Base-by-base conservation (phyloP, 768 basidiomycete genomes). In the Lentinula guzmanii region DNA sequence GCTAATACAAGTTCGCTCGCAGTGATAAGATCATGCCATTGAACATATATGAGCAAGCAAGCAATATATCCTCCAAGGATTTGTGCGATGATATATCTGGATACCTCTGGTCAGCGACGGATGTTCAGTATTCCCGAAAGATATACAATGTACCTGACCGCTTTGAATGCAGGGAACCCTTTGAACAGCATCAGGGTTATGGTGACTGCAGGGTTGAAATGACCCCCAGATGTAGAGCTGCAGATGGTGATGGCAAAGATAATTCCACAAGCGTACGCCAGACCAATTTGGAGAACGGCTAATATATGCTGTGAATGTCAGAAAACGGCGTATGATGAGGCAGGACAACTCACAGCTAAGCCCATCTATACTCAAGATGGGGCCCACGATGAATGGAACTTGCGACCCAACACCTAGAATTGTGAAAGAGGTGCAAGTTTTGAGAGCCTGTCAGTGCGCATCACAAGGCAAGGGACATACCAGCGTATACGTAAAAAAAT, bases 141-240 rank as follows among this genome's bases (percentile, higher is more conserved):
- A 48, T 10, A 48, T 10, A 8, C 21, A 43, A 24, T 74, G 61
- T 43, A 86, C 86, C 82, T 73, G 31, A 72, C 51, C 3, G 80
- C 86, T 61, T 85, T 88, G 50, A 68, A 57, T 11, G 70, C 58
- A 1, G 87, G 84, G 70, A 87, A 85, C 0, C 79, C 79, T 62
- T 74, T 82, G 75, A 83, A 82, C 13, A 87, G 9, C 16, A 77
- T 72, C 46, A 79, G 71, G 7, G 79, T 71, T 52, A 88, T 73
- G 3, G 86, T 85, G 21, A 89, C 76, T 52, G 81, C 79, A 2
- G 90, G 91, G 58, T 78, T 86, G 69, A 89, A 84, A 66, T 89
- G 87, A 21, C 86, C 82, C 10, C 83, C 84, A 11, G 85, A 87
- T 0, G 85, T 79, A 16, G 79, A 69, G 4, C 71, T 72, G 55